These are phyloP conservation scores for Dioszegia crocea DNA, from an alignment of 768 basidiomycete genomes.

Conservation along the genomic window DNA sequence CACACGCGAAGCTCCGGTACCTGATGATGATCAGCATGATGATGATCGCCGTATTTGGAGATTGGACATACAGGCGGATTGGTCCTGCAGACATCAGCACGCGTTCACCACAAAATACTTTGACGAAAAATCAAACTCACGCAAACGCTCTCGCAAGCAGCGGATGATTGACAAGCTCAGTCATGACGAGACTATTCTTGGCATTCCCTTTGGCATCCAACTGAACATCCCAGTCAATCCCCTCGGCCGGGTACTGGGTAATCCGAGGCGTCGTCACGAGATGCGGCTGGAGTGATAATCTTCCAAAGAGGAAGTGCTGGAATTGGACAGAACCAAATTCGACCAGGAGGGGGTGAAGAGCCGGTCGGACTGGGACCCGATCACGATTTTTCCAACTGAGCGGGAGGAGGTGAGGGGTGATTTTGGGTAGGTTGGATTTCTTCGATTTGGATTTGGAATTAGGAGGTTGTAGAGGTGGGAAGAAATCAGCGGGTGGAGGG, in stretches of 20 bases:
- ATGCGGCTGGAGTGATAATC: neutral
- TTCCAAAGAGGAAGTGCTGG: neutral
- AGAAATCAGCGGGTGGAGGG: neutral
- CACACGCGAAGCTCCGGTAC: no score
- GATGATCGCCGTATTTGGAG: neutral
- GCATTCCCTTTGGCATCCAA: neutral
- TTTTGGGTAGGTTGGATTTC: neutral
- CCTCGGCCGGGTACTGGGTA: neutral
- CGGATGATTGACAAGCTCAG: neutral
- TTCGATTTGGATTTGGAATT: neutral
- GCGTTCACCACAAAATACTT: neutral
- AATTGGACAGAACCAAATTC: neutral
- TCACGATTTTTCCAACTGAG: neutral
- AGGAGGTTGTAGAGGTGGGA: neutral
- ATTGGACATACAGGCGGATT: neutral
- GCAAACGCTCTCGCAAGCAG: neutral
- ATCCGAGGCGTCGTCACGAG: neutral
- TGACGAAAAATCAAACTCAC: neutral
- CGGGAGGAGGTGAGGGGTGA: neutral
- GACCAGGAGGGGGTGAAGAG: neutral
- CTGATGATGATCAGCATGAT: no score
- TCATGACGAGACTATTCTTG: neutral
- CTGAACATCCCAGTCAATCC: neutral
- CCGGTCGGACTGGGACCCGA: neutral
- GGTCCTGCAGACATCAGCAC: neutral